Conservation (phyloP, 768 basidiomycete species). For the Suillus plorans region DNA sequence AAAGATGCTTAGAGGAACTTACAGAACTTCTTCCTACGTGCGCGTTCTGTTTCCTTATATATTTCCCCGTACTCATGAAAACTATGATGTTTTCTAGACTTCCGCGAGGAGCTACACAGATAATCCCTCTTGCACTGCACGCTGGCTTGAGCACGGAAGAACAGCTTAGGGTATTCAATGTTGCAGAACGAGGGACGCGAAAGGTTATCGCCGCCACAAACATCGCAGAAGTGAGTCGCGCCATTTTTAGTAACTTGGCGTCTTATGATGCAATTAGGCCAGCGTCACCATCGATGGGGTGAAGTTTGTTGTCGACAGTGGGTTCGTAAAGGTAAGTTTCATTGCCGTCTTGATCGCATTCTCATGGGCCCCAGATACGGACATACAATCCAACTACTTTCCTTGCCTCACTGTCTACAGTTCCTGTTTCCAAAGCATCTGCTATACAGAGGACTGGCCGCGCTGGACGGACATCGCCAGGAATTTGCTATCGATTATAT, state of each 20-base stretch:
- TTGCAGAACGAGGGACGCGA: conserved; percentile 68
- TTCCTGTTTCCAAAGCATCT: conserved; percentile 85
- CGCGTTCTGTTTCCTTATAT: conserved; percentile 2
- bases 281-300: conserved; percentile 97
- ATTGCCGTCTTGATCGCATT: background rate
- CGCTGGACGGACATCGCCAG: conserved; percentile 90
- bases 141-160: conserved; percentile 88
- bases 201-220: conserved; percentile 95
- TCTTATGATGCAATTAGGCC: conserved; percentile 48
- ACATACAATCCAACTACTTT: conserved; percentile 86
- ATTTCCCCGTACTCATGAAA: conserved; percentile 7
- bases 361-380: conserved; percentile 58
- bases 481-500: conserved; percentile 92
- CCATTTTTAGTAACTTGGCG: background rate
- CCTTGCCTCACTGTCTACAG: conserved; percentile 79
- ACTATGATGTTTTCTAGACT: conserved; percentile 35
- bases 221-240: conserved; percentile 76
- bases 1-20: conserved; percentile 78
- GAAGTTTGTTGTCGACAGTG: conserved; percentile 90
- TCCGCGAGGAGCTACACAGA: conserved; percentile 51
- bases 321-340: conserved; percentile 83
- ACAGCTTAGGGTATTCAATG: conserved; percentile 83
- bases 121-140: conserved; percentile 78
- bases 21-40: conserved; percentile 77
- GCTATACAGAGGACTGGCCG: conserved; percentile 92